Evolutionary conservation across 2,329 filamentous ascomycete genomes (phyloP).

Genomic region (Cladosporium sp.): DNA sequence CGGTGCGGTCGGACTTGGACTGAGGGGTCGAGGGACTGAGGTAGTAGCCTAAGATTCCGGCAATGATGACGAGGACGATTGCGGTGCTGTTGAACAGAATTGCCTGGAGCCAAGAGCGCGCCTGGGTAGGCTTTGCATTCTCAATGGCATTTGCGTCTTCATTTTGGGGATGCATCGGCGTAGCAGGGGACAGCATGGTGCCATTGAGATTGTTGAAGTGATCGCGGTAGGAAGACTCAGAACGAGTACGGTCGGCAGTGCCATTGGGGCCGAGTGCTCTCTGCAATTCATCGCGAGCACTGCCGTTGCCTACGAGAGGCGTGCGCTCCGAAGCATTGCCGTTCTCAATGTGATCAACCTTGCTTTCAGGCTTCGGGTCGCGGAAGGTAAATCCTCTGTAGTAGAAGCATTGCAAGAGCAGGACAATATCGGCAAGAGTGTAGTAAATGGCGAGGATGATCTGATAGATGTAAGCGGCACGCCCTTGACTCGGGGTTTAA

Average conservation of each 20-base stretch:
- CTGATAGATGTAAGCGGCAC: constrained; percentile 33
- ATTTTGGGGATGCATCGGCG: constrained; percentile 64
- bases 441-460: constrained; percentile 93
- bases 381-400: constrained; percentile 85
- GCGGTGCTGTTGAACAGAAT: constrained; percentile 70
- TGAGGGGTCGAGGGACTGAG: constrained; percentile 51
- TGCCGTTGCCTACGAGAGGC: constrained; percentile 31
- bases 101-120: constrained; percentile 42
- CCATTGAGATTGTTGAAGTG: constrained; percentile 57
- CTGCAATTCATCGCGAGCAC: constrained; percentile 24
- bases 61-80: constrained; percentile 75
- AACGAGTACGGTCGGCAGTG: constrained; percentile 25
- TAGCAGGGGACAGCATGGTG: constrained; percentile 73
- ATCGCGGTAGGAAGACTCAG: constrained; percentile 40
- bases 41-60: constrained; percentile 83
- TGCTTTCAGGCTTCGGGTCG: constrained; percentile 54
- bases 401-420: constrained; percentile 89
- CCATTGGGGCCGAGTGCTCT: constrained; percentile 21
- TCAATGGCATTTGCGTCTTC: constrained; percentile 29
- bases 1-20: constrained; percentile 17
- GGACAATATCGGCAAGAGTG: constrained; percentile 82
- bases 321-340: constrained; percentile 30
- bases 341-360: constrained; percentile 19
- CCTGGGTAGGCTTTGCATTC: constrained; percentile 36
- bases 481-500: too few relatives aligned